Evolutionary conservation across 1,139 yeast genomes (phyloP).

Genomic region (Candida sp.): DNA sequence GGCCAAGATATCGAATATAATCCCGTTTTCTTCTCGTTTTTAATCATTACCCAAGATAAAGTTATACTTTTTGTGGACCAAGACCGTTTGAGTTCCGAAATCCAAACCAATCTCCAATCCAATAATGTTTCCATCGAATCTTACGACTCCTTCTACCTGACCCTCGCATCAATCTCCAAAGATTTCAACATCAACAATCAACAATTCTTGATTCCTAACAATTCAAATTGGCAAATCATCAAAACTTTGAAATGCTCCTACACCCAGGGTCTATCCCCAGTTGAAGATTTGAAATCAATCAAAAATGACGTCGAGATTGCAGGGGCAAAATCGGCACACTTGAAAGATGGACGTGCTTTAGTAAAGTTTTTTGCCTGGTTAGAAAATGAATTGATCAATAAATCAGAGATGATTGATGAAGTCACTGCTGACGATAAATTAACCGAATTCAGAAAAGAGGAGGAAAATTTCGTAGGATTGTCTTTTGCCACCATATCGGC

Average conservation of each 20-base stretch:
- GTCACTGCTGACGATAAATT: constrained; percentile 72
- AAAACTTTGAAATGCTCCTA: constrained; percentile 43
- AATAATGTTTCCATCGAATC: constrained; percentile 46
- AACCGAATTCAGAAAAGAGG: constrained; percentile 58
- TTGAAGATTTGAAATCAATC: constrained; percentile 72
- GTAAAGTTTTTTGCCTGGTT: constrained; percentile 84
- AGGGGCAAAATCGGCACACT: constrained; percentile 78
- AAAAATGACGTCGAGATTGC: constrained; percentile 71
- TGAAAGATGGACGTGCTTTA: constrained; percentile 85
- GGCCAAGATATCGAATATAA: constrained; percentile 78
- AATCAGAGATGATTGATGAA: constrained; percentile 69
- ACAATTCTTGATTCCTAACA: constrained; percentile 58
- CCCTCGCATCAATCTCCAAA: constrained; percentile 41
- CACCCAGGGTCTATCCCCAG: constrained; percentile 54
- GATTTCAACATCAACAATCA: constrained; percentile 34
- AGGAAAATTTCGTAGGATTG: constrained; percentile 69
- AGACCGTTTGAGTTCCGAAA: constrained; percentile 26
- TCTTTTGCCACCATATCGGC: constrained; percentile 94
- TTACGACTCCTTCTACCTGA: constrained; percentile 56
- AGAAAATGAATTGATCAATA: constrained; percentile 56
- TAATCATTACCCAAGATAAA: constrained; percentile 51
- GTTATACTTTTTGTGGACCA: constrained; percentile 51
- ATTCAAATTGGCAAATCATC: constrained; percentile 80
- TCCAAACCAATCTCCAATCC: constrained; percentile 27
- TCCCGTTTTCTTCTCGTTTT: constrained; percentile 87